Evolutionary conservation across 208 protist species (phyloP).

Genomic region (Leishmania tarentolae): DNA sequence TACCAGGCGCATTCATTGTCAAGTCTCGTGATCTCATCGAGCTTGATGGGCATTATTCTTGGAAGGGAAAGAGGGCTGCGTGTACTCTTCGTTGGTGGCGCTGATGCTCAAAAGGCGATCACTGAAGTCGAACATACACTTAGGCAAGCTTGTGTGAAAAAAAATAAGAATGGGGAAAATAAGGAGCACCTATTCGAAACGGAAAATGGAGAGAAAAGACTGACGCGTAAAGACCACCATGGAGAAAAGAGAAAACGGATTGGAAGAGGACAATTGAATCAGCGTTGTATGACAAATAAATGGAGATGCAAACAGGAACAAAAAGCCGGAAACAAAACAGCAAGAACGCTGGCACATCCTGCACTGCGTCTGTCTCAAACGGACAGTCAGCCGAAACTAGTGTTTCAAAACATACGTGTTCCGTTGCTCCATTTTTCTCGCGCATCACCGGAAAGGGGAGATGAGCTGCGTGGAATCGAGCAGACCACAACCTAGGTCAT

Average conservation of each 20-base stretch:
- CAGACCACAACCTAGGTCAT: neutral
- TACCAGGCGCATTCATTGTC: neutral
- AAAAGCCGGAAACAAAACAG: conserved; percentile 1
- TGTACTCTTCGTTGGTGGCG: neutral
- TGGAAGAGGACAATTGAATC: neutral
- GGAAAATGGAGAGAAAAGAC: neutral
- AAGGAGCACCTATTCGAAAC: neutral
- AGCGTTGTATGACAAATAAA: conserved; percentile 1
- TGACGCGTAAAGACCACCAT: neutral
- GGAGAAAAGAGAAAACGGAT: conserved; percentile 1
- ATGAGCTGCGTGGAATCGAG: neutral
- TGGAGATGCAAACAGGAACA: neutral
- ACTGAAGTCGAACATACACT: neutral
- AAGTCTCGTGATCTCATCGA: neutral
- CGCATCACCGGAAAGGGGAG: neutral
- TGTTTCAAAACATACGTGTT: neutral
- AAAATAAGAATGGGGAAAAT: neutral
- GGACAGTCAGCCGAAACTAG: neutral
- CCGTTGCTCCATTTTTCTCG: neutral
- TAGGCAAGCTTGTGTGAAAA: neutral
- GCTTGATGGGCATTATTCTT: neutral
- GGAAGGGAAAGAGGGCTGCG: neutral
- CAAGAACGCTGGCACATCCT: neutral
- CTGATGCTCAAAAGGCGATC: neutral
- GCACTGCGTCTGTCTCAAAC: neutral